A percentile compares a stretch with the other conserved stretches of the same genome.
phyloP scores from a whole-genome alignment of 2,329 filamentous ascomycete genomes.

The Zymoseptoria crescenta region DNA sequence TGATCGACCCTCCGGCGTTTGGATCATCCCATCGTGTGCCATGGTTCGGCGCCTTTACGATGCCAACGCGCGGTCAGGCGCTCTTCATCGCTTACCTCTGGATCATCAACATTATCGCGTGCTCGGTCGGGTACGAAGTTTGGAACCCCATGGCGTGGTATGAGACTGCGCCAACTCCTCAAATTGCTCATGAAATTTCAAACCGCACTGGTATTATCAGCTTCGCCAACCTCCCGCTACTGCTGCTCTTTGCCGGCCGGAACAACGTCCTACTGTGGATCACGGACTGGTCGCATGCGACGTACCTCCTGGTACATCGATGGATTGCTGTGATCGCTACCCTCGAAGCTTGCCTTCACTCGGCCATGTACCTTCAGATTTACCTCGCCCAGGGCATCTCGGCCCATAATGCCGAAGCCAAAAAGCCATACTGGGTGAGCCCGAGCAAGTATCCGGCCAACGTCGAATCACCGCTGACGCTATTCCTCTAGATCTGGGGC shows the following conservation, averaged over 20 bases:
- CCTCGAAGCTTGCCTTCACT: conserved; percentile 42
- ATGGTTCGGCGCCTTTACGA: conserved; percentile 8
- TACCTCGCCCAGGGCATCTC: conserved; percentile 7
- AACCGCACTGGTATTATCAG: conserved; percentile 37
- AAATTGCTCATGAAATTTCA: conserved; percentile 3
- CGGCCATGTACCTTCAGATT: conserved; percentile 34
- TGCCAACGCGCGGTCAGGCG: conserved; percentile 22
- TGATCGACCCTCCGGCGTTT: conserved; percentile 13
- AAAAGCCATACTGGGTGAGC: not conserved
- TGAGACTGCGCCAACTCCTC: not conserved
- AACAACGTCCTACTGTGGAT: conserved; percentile 45
- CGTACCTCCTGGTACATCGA: conserved; percentile 44
- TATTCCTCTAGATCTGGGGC: conserved; percentile 22
- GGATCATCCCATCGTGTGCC: conserved; percentile 1
- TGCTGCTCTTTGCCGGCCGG: conserved; percentile 39
- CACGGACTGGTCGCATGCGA: conserved; percentile 45
- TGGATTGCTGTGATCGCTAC: conserved; percentile 42
- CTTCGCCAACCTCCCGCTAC: conserved; percentile 36
- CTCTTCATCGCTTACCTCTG: conserved; percentile 25
- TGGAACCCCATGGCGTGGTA: conserved; percentile 25
- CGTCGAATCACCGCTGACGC: conserved; percentile 1
- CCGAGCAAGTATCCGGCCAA: too few relatives aligned
- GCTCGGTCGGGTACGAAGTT: conserved; percentile 17
- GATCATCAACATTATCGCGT: conserved; percentile 27
- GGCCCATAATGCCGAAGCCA: not conserved